Conservation (phyloP, 257 asterid genomes). For the Scutellaria baicalensis region DNA sequence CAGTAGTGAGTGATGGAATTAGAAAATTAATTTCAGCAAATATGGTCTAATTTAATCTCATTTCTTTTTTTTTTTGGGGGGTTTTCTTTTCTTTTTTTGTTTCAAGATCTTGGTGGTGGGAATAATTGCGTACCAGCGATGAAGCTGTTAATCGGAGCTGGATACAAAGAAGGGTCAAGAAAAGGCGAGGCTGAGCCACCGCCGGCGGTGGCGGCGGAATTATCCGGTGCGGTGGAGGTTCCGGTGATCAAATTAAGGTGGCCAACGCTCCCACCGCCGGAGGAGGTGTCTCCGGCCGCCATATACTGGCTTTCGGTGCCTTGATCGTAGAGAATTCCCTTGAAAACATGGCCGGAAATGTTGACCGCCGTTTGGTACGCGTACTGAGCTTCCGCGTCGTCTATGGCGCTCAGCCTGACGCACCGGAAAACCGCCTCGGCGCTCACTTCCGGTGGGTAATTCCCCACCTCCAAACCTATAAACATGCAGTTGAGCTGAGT, state of each 20-base stretch:
- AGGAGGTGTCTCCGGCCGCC: conserved; percentile 61
- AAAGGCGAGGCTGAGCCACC: conserved; percentile 29
- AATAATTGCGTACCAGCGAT: conserved; percentile 97
- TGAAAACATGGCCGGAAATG: conserved; percentile 85
- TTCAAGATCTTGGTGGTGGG: conserved; percentile 87
- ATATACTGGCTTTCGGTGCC: conserved; percentile 74
- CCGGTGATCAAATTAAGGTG: conserved; percentile 53
- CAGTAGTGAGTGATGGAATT: background rate
- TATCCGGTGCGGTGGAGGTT: conserved; percentile 25
- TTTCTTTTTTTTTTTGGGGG: background rate
- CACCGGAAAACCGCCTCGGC: conserved; percentile 82
- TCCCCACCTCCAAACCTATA: conserved; percentile 75
- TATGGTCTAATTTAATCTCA: background rate
- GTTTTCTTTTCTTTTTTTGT: too few species aligned
- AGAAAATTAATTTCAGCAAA: background rate
- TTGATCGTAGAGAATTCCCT: conserved; percentile 86
- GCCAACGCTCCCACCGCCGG: conserved; percentile 79
- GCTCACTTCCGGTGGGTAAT: conserved; percentile 72
- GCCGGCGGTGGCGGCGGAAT: conserved; percentile 18
- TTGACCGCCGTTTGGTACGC: conserved; percentile 91
- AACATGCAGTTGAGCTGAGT: conserved; percentile 1
- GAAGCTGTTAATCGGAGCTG: conserved; percentile 71
- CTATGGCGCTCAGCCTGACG: conserved; percentile 72
- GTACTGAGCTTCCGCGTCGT: conserved; percentile 67
- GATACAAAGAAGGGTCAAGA: conserved; percentile 55